Base-by-base conservation (phyloP, 1,139 yeast genomes). In the Saccharomyces hybrid region DNA sequence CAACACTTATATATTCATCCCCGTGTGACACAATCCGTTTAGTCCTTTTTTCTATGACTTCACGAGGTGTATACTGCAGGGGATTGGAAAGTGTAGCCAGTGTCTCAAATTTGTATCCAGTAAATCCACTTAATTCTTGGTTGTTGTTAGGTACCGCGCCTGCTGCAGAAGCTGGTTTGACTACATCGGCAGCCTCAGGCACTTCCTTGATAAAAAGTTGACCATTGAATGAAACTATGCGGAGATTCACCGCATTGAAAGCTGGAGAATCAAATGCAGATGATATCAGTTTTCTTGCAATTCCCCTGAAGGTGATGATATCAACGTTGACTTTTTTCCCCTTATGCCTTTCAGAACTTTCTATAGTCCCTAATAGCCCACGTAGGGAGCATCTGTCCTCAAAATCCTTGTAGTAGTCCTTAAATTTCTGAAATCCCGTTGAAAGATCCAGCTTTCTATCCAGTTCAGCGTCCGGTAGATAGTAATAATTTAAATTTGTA, bases 21-120 rank as follows among this genome's bases (percentile, higher is more conserved):
- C 82, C 82, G 66, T 84, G 87, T 63, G 78, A 83, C n/a, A 85
- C 95, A 1, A 72, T 71, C 57, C 75, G 75, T 62, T 79, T 81
- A 52, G 74, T 70, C 55, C 98, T 75, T 31, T 74, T 76, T 54
- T 89, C 96, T 49, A 93, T 82, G 50, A 76, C 79, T 9, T 75
- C 74, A 50, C 99, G 76, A 1, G 87, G 68, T 27, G 83, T 78
- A 49, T 82, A 78, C 3, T 85, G 78, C 86, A 97, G 84, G 2
- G 97, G 95, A 60, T 80, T 78, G 1, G 86, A 78, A 30, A 93
- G 70, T 1, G 97, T 88, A 0, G 91, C 81, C 42, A 90, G 65
- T 1, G 83, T 76, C 70, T 93, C 97, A 69, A 93, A 93, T 68
- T 89, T 90, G 73, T 87, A 89, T 0, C 93, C 93, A n/a, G 83